phyloP scores from a whole-genome alignment of 1,139 yeast genomes.

The Candida dubliniensis region DNA sequence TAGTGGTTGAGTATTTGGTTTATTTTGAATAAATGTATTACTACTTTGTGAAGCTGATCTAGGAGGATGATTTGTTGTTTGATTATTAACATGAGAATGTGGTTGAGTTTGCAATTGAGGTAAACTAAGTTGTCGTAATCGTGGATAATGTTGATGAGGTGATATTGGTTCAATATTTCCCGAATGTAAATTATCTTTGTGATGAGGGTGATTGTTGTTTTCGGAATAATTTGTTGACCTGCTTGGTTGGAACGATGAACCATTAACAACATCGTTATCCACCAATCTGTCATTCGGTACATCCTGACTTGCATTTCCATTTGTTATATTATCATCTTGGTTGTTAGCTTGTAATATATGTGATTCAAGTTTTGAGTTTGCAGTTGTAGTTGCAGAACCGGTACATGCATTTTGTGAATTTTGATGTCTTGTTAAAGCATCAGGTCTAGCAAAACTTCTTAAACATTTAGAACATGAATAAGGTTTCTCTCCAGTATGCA shows the following conservation, averaged over 20 bases:
- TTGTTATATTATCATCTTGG: neutral
- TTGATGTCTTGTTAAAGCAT: constrained; percentile 68
- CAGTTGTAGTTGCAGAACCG: constrained; percentile 12
- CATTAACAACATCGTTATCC: no score
- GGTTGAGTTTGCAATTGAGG: no score
- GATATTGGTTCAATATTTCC: no score
- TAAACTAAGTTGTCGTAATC: no score
- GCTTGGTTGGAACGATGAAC: no score
- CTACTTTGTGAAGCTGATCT: neutral
- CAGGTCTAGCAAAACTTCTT: constrained; percentile 71
- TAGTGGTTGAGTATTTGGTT: neutral
- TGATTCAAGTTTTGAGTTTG: neutral
- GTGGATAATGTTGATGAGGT: no score
- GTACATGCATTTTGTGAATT: constrained; percentile 47
- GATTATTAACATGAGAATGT: neutral
- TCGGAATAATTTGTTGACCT: no score
- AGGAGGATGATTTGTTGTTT: neutral
- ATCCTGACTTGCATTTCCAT: no score
- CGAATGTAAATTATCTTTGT: no score
- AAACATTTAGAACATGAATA: constrained; percentile 62
- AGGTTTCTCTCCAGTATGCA: constrained; percentile 78
- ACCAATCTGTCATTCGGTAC: no score
- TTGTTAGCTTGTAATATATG: neutral
- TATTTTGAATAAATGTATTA: neutral
- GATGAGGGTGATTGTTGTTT: no score